phyloP scores from a whole-genome alignment of 495 filamentous ascomycete species.

The Xylaria longipes region DNA sequence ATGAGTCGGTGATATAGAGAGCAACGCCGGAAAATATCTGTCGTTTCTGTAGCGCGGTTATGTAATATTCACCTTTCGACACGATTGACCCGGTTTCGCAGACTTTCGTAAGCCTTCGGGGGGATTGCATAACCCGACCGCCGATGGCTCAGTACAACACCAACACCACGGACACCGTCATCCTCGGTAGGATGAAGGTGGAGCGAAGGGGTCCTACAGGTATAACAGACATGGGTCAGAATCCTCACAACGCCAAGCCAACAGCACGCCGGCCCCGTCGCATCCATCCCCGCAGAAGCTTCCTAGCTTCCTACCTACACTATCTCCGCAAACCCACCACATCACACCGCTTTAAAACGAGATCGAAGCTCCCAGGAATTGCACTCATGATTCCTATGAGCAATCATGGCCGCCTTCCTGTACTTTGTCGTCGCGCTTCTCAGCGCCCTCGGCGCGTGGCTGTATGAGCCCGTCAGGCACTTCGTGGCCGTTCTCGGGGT shows the following conservation, averaged over 20 bases:
- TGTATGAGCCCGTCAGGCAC: slow-evolving; percentile 43
- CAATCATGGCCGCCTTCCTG: slow-evolving; percentile 27
- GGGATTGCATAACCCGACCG: background rate
- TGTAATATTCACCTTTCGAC: background rate
- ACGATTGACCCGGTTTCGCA: background rate
- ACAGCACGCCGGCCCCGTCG: background rate
- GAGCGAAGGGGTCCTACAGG: background rate
- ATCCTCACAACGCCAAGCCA: background rate
- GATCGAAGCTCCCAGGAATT: background rate
- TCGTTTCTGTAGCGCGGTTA: background rate
- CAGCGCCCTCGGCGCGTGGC: slow-evolving; percentile 41
- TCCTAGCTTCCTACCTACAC: too few relatives aligned
- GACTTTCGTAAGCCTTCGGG: background rate
- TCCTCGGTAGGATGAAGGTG: background rate
- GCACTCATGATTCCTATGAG: background rate
- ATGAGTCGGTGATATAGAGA: background rate
- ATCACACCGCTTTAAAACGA: background rate
- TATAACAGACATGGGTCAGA: background rate
- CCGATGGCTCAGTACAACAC: background rate
- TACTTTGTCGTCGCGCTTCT: slow-evolving; percentile 44
- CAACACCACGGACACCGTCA: background rate
- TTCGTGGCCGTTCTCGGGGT: slow-evolving; percentile 42
- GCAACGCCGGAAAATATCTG: background rate
- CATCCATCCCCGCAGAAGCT: slow-evolving; percentile 3
- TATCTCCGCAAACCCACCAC: background rate